Base-by-base conservation (phyloP, 2,329 filamentous ascomycete species). In the Colletotrichum abscissum region DNA sequence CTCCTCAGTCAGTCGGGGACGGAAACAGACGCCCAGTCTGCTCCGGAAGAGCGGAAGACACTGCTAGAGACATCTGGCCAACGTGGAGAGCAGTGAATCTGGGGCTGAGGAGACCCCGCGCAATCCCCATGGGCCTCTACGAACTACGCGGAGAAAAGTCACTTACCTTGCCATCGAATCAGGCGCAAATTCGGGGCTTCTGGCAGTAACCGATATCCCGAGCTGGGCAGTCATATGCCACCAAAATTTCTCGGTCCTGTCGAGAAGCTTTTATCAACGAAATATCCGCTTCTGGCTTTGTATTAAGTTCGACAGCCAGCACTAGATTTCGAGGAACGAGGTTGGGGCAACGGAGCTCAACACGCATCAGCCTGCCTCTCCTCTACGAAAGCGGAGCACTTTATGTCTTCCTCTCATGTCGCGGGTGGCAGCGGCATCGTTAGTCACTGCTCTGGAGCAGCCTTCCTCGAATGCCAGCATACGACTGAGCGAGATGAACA, bases 31-130 rank as follows among this genome's bases (percentile, higher is more conserved):
- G n/a, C 42, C 22, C n/a, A 46, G 35, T 49, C 56, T 33, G 8
- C 8, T 54, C 42, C 70, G 70, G 67, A 56, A 60, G 11, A 70
- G 22, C 54, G 60, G 71, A 70, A 65, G 60, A 42, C 24, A 62
- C 26, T 22, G 30, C 11, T 7, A 24, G 33, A 33, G 38, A 42
- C 11, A 60, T 19, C 11, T 42, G 38, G 38, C 38, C 16, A 42
- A 19, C 38, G 30, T 35, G 22, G 62, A 28, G 49, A 19, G 8
- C 6, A 7, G 30, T 5, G 19, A 56, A 30, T 64, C 24, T 56
- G n/a, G 55, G 52, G 38, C 49, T n/a, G 19, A 54, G 19, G 49
- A 22, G 49, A 11, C 26, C 22, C 26, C 19, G 42, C 42, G 42
- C 19, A 30, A 42, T 22, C 30, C 42, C 30, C 22, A 35, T 42